These are phyloP conservation scores for Zygoascus ofunaensis DNA, from an alignment of 805 yeast genomes.

Conservation along the genomic window DNA sequence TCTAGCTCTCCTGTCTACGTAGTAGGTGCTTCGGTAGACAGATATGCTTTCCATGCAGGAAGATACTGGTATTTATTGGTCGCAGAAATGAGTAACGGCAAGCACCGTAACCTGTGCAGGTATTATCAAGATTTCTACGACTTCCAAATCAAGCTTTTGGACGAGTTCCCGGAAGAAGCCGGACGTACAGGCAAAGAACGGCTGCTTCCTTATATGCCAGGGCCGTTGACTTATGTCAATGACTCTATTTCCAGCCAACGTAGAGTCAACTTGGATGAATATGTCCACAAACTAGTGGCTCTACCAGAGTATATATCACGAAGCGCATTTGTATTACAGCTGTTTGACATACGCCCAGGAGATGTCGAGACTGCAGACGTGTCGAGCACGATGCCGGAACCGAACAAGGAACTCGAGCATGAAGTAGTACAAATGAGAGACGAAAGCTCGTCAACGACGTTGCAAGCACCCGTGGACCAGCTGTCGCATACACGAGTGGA, in stretches of 20 bases:
- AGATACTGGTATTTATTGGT: constrained; percentile 79
- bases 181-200: constrained; percentile 75
- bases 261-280: constrained; percentile 45
- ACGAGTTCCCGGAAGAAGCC: constrained; percentile 83
- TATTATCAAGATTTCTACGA: constrained; percentile 95
- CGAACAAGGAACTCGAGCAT: constrained; percentile 14
- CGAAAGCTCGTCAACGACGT: not conserved
- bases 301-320: constrained; percentile 72
- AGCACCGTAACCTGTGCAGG: constrained; percentile 63
- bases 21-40: constrained; percentile 57
- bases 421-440: not conserved
- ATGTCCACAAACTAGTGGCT: constrained; percentile 49
- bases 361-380: constrained; percentile 42
- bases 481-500: constrained; percentile 10
- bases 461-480: not conserved
- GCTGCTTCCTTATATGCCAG: constrained; percentile 88
- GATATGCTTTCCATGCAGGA: constrained; percentile 72
- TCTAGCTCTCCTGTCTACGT: not conserved
- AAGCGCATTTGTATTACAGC: constrained; percentile 53
- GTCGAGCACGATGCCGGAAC: constrained; percentile 27
- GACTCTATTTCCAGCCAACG: constrained; percentile 57
- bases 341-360: constrained; percentile 61
- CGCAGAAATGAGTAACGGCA: constrained; percentile 61
- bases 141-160: constrained; percentile 74
- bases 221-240: constrained; percentile 86